phyloP scores from a whole-genome alignment of 1,139 yeast species.

The Candida tetrigidarum region DNA sequence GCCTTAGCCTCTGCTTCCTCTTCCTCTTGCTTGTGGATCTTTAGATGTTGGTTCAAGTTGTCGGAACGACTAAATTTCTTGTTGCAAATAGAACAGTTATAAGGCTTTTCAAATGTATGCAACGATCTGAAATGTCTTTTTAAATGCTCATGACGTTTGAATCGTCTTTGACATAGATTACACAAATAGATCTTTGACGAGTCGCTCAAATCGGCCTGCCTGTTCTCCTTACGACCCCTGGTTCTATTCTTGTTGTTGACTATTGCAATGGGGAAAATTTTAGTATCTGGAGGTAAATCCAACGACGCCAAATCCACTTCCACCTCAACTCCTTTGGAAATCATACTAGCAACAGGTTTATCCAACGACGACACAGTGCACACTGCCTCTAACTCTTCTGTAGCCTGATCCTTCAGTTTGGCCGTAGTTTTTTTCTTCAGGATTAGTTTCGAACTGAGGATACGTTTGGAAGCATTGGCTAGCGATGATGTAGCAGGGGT shows the following conservation, averaged over 20 bases:
- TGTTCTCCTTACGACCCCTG: constrained; percentile 52
- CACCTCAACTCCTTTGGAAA: constrained; percentile 39
- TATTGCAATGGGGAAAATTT: constrained; percentile 39
- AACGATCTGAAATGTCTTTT: constrained; percentile 77
- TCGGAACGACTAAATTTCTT: constrained; percentile 79
- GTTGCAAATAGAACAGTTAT: constrained; percentile 68
- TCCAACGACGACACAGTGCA: constrained; percentile 17
- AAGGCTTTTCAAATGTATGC: constrained; percentile 78
- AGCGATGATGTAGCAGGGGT: constrained; percentile 23
- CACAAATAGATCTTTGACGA: constrained; percentile 46
- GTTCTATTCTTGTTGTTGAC: constrained; percentile 41
- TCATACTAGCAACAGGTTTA: constrained; percentile 29
- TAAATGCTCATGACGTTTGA: constrained; percentile 79
- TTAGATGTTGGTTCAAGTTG: constrained; percentile 75
- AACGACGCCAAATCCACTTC: constrained; percentile 46
- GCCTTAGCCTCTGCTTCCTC: constrained; percentile 14
- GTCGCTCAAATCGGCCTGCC: constrained; percentile 49
- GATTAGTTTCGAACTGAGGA: constrained; percentile 43
- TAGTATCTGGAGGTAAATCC: constrained; percentile 46
- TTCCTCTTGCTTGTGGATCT: constrained; percentile 60
- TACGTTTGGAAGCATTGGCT: constrained; percentile 43
- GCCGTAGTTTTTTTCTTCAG: constrained; percentile 28
- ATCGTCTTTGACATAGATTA: constrained; percentile 60
- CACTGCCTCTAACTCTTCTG: constrained; percentile 13
- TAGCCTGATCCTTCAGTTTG: constrained; percentile 14